Evolutionary conservation across 768 basidiomycete species (phyloP), one percentile per base, ranked within the genome.

Genomic region (Lentinula detonsa): DNA sequence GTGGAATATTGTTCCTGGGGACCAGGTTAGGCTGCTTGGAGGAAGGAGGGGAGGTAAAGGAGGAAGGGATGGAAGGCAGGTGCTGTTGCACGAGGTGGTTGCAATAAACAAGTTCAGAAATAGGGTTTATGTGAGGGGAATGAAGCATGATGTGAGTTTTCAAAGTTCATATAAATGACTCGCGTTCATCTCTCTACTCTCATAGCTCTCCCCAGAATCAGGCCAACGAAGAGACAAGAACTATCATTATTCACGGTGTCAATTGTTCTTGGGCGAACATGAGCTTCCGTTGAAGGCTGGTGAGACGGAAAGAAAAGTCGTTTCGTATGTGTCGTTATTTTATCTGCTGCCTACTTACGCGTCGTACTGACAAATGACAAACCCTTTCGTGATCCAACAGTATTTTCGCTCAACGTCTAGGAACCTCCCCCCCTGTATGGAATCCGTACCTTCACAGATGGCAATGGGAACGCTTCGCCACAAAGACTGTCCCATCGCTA

Each of bases 1-100:
- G 69, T 94, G 92, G 92, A 94, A 93, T 68, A 82, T 94, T 62
- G 87, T 91, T 37, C 90, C 93, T 5, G 92, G 92, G 6, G 92
- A 94, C 75, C 82, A 81, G 58, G 84, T 94, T 67, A 82, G 87
- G 54, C 64, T 92, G 59, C 80, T 83, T 6, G 88, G 89, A 28
- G 8, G 46, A 5, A 48, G 46, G 46, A 21, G 46, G 11, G 21
- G 21, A 48, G 46, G 46, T 2, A 48, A 2, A 13, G 16, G 13
- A 13, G 42, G 46, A 11, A 11, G 21, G 1, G 87, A 91, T 71
- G 76, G 78, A 62, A 76, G 78, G 31, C 81, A 79, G 45, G 79
- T 74, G 37, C 37, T 39, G 15, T 67, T 92, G 37, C 84, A 85
- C 50, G 87, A 92, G 68, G 90, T 94, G 39, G 73, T 84, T 62